Conservation (phyloP, 1,284 basidiomycete genomes). For the Ceratobasidium sp. region DNA sequence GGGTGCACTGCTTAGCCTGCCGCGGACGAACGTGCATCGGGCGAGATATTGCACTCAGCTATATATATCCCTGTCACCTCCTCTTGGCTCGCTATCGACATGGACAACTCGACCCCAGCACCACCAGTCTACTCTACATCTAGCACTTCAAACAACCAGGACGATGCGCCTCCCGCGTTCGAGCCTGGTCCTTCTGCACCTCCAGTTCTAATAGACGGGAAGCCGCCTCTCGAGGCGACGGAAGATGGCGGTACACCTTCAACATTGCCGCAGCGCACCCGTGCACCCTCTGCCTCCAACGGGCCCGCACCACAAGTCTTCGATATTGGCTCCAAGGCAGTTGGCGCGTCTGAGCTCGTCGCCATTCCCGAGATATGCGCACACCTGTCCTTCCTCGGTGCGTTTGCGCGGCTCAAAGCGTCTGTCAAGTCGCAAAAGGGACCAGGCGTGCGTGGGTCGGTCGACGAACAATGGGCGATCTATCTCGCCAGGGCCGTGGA, state of each 20-base stretch:
- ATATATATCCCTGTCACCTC: background rate
- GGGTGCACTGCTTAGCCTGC: no score
- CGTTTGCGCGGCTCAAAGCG: constrained; percentile 46
- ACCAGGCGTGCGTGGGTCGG: constrained; percentile 30
- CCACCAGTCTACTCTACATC: constrained; percentile 17
- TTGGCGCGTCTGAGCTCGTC: constrained; percentile 43
- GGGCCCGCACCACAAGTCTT: background rate
- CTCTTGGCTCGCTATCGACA: background rate
- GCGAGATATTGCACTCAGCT: no score
- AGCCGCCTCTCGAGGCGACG: constrained; percentile 4
- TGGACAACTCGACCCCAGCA: constrained; percentile 8
- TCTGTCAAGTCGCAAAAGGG: constrained; percentile 45
- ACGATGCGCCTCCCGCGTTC: constrained; percentile 24
- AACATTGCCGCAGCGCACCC: background rate
- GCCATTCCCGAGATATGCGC: constrained; percentile 46
- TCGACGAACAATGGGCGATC: constrained; percentile 48
- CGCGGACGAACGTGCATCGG: no score
- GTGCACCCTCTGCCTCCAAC: constrained; percentile 1
- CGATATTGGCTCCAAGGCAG: background rate
- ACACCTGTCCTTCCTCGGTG: constrained; percentile 49
- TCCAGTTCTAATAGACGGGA: background rate
- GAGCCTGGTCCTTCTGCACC: constrained; percentile 19
- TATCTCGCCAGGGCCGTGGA: constrained; percentile 49
- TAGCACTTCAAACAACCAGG: background rate
- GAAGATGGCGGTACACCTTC: background rate